Evolutionary conservation across 2,329 filamentous ascomycete species (phyloP).

Genomic region (Chlorencoelia australis): DNA sequence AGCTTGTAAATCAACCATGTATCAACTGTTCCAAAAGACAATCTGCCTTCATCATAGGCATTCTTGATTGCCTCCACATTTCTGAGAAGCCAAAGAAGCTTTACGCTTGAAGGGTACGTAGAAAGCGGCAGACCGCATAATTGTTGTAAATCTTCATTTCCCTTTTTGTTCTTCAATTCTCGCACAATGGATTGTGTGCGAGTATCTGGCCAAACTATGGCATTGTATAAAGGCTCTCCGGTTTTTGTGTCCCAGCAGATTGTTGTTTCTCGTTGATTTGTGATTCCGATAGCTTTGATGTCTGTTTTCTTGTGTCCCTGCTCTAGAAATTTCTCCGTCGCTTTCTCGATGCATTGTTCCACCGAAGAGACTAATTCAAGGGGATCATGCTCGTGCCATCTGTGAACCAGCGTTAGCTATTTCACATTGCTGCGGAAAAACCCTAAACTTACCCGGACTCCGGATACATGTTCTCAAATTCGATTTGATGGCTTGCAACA

Average conservation of each 20-base stretch:
- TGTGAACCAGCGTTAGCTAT: conserved; percentile 29
- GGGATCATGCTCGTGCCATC: conserved; percentile 81
- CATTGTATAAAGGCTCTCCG: conserved; percentile 68
- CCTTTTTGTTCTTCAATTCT: conserved; percentile 56
- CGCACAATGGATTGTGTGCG: conserved; percentile 61
- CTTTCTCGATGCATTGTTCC: conserved; percentile 65
- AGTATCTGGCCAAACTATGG: conserved; percentile 82
- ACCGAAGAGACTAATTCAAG: conserved; percentile 64
- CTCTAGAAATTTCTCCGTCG: conserved; percentile 57
- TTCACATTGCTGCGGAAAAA: neutral
- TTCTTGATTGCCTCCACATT: conserved; percentile 56
- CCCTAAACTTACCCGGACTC: conserved; percentile 60
- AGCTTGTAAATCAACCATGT: conserved; percentile 74
- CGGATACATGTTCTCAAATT: conserved; percentile 77
- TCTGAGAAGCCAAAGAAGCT: conserved; percentile 67
- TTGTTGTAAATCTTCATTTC: conserved; percentile 54
- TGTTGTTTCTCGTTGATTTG: conserved; percentile 55
- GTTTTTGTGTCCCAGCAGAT: conserved; percentile 71
- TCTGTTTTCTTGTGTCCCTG: conserved; percentile 56
- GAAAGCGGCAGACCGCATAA: conserved; percentile 70
- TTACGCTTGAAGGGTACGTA: conserved; percentile 72
- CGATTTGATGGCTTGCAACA: conserved; percentile 74
- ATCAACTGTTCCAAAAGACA: conserved; percentile 74
- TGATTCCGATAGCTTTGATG: conserved; percentile 69
- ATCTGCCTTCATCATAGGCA: conserved; percentile 59